Percentiles rank a stretch among this genome's conserved stretches.
Evolutionary conservation across 2,329 filamentous ascomycete species (phyloP).

Genomic region (Colletotrichum sp.): DNA sequence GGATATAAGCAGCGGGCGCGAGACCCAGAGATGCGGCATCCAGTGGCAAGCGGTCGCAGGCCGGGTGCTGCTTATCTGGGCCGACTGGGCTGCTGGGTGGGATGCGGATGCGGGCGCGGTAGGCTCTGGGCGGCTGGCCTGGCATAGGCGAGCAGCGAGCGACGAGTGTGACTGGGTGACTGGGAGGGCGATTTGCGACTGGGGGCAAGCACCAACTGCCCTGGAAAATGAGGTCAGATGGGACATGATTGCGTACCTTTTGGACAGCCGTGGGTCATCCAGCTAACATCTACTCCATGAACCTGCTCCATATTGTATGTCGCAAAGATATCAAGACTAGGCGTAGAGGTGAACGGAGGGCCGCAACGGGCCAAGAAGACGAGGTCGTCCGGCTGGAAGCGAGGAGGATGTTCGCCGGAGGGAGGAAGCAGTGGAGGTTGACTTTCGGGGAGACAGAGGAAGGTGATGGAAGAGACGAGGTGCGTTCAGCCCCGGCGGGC

Average conservation of each 20-base stretch:
- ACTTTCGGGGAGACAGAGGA: not conserved
- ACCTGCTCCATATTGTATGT: constrained; percentile 74
- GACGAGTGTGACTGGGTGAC: not conserved
- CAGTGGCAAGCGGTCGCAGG: constrained; percentile 8
- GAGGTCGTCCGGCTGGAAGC: not conserved
- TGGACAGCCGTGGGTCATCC: constrained; percentile 82
- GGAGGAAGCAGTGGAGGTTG: not conserved
- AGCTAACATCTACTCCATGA: constrained; percentile 85
- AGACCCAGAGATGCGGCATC: not conserved
- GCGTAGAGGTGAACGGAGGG: not conserved
- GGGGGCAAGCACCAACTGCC: constrained; percentile 1
- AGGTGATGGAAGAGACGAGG: not conserved
- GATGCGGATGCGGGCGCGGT: constrained; percentile 1
- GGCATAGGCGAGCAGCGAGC: not conserved
- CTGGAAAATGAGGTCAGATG: constrained; percentile 20
- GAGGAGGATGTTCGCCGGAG: not conserved
- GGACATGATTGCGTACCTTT: constrained; percentile 67
- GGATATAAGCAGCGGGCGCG: constrained; percentile 3
- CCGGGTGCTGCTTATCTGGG: constrained; percentile 16
- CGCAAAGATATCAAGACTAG: constrained; percentile 9
- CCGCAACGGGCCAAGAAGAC: constrained; percentile 5
- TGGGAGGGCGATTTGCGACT: not conserved
- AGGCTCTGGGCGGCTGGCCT: not conserved
- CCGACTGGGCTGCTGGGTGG: not conserved
- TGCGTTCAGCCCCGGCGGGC: not conserved